Percentiles rank a stretch among this genome's conserved stretches.
These are phyloP conservation scores for Phaseolus lunatus DNA, from an alignment of 306 rosid species.

Conservation along the genomic window DNA sequence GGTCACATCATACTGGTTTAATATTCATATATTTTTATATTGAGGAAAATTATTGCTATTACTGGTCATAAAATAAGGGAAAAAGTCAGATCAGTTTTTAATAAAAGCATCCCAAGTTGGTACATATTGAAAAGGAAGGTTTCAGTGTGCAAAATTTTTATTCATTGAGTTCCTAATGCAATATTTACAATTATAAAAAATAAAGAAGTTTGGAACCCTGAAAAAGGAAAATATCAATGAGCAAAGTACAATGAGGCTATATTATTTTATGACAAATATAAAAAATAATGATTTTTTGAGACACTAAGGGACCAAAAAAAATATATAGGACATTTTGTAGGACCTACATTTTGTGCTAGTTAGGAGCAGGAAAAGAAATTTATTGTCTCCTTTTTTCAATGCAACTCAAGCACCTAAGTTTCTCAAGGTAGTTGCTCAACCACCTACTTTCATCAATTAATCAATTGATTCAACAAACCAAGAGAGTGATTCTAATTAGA, in stretches of 20 bases:
- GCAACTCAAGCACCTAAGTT: neutral
- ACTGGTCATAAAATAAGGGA: neutral
- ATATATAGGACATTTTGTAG: neutral
- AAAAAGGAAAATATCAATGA: neutral
- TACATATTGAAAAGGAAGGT: neutral
- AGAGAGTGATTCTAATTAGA: neutral
- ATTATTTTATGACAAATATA: neutral
- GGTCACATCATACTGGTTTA: neutral
- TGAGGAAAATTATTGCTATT: neutral
- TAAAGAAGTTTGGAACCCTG: neutral
- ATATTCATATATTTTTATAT: neutral
- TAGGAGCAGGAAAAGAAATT: neutral
- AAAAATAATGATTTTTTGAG: neutral
- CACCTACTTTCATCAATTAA: constrained; percentile 8
- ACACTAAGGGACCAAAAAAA: neutral
- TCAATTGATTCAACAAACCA: neutral
- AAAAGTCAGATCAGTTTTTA: neutral
- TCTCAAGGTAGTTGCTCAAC: neutral
- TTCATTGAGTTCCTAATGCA: neutral
- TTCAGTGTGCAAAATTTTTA: neutral
- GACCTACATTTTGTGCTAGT: neutral
- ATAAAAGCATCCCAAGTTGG: neutral
- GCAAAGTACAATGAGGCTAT: constrained; percentile 12
- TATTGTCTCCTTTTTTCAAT: constrained; percentile 1
- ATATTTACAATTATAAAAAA: neutral